Base-by-base conservation (phyloP, 345 rosid genomes). In the Turnera subulata region DNA sequence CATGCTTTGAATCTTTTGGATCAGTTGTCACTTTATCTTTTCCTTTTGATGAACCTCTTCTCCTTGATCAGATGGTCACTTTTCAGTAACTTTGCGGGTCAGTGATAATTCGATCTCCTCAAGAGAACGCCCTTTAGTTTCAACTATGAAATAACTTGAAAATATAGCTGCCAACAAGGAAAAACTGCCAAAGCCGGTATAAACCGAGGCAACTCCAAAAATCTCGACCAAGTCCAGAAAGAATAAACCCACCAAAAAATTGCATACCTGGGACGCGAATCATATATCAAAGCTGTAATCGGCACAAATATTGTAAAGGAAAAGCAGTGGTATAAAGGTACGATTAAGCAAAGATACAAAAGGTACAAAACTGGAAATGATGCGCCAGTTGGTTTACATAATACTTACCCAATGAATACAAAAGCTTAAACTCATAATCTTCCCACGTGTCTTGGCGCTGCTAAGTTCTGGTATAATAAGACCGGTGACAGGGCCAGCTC, bases 401-500 rank as follows among this genome's bases (percentile, higher is more conserved):
- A 39, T 44, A 53, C 76, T 43, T 73, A 88, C 96, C 96, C 92
- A 88, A 69, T 85, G 90, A 66, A 83, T 89, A 42, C 78, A 85
- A 60, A 83, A 76, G 69, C 90, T 83, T 63, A 83, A 76, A 23
- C 88, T 82, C 86, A 81, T 76, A 40, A 85, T 83, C 82, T 85
- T 85, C 64, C 85, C 91, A 14, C 93, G 88, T 42, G 72, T 80
- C 69, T 70, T 78, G 65, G 21, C 68, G 80, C 91, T 76, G 74
- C 89, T 85, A 37, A 89, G 82, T 60, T 89, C 89, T 48, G 91
- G 85, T 60, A 85, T 85, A 55, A 85, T 79, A 26, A 88, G 73
- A 70, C 85, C 88, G 16, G 91, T 83, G 35, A 80, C 88, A 25
- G 96, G 93, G 45, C 91, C 96, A 55, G 96, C 79, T 68, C 93